Evolutionary conservation across 225 moss, liverwort and hornwort species (phyloP).

Genomic region (Bryoerythrophyllum caledonicum): DNA sequence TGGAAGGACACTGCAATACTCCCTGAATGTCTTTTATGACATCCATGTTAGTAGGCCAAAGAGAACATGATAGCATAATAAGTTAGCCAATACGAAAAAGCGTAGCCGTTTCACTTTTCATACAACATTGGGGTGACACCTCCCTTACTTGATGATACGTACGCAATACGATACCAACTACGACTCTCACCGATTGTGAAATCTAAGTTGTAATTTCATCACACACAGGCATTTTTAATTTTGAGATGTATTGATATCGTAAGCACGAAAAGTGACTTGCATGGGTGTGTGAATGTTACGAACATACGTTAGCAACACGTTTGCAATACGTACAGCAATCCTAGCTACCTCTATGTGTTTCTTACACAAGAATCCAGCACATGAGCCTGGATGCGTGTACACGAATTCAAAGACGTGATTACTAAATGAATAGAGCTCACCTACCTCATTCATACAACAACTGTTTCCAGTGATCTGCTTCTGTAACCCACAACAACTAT

Average conservation of each 20-base stretch:
- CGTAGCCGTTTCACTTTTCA: background rate
- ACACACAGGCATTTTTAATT: background rate
- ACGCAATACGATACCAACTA: background rate
- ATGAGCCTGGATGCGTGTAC: background rate
- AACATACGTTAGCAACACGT: background rate
- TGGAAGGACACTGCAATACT: constrained; percentile 14
- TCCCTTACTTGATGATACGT: background rate
- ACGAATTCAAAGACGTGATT: background rate
- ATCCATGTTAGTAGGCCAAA: background rate
- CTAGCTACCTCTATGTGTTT: background rate
- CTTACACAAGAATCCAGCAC: background rate
- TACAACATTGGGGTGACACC: background rate
- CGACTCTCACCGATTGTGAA: background rate
- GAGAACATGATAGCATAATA: background rate
- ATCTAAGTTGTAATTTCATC: background rate
- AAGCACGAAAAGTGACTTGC: background rate
- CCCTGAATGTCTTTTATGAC: background rate
- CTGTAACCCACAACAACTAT: background rate
- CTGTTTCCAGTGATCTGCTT: background rate
- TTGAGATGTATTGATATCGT: background rate
- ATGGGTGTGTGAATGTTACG: too few species aligned
- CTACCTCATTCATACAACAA: constrained; percentile 12
- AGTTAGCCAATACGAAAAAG: too few species aligned
- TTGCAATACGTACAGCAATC: background rate
- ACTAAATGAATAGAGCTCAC: background rate